phyloP scores from a whole-genome alignment of 805 yeast genomes.

The Pichia gijzeniarum region DNA sequence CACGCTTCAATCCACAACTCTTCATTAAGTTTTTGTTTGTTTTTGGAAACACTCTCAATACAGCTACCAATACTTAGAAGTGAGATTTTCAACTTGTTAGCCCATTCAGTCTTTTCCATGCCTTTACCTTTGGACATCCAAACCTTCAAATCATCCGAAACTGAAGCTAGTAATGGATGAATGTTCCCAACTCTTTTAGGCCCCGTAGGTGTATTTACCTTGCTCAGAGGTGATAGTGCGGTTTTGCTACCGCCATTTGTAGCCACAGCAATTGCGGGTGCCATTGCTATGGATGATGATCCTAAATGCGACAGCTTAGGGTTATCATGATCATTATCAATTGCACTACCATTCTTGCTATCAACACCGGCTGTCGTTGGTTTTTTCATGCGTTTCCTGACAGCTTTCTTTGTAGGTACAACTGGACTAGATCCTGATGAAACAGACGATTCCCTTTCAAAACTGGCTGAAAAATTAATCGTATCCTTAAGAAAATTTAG shows the following conservation, averaged over 20 bases:
- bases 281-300: neutral
- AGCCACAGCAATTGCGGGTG: too few species aligned
- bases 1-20: slow-evolving; percentile 29
- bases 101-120: slow-evolving; percentile 29
- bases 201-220: slow-evolving; percentile 11
- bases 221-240: neutral
- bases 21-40: slow-evolving; percentile 18
- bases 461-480: slow-evolving; percentile 7
- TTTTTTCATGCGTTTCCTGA: slow-evolving; percentile 19
- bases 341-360: neutral
- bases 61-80: slow-evolving; percentile 27
- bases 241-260: neutral
- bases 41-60: slow-evolving; percentile 23
- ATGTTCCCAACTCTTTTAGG: slow-evolving; percentile 10
- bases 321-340: neutral
- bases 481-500: slow-evolving; percentile 58
- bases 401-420: slow-evolving; percentile 16
- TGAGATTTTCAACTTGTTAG: slow-evolving; percentile 24
- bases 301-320: neutral
- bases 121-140: slow-evolving; percentile 31
- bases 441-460: neutral
- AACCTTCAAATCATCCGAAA: slow-evolving; percentile 24
- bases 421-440: slow-evolving; percentile 7
- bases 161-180: slow-evolving; percentile 25
- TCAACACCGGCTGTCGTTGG: slow-evolving; percentile 19